Evolutionary conservation across 306 rosid genomes (phyloP).

Genomic region (Malus orientalis): DNA sequence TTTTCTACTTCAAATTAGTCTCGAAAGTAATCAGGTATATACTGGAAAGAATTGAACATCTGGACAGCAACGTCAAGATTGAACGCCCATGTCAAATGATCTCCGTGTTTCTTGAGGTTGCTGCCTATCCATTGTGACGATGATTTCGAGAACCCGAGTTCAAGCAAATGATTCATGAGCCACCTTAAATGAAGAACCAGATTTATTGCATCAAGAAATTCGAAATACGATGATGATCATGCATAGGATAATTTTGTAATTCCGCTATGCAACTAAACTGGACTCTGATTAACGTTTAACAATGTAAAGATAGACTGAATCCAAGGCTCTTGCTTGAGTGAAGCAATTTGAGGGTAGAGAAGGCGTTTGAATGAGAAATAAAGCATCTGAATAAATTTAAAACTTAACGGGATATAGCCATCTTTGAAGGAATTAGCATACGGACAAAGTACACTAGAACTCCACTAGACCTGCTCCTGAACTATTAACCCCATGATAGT

Average conservation of each 20-base stretch:
- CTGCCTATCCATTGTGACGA: conserved; percentile 87
- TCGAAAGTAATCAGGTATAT: conserved; percentile 14
- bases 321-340: background rate
- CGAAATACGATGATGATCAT: background rate
- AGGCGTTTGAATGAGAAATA: background rate
- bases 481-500: background rate
- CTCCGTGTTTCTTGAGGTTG: conserved; percentile 75
- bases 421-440: background rate
- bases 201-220: conserved; percentile 1
- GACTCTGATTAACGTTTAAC: background rate
- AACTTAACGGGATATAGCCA: background rate
- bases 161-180: conserved; percentile 83
- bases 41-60: conserved; percentile 88
- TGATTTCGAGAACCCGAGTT: conserved; percentile 75
- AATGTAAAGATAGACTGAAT: background rate
- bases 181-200: conserved; percentile 50
- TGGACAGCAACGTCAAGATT: conserved; percentile 69
- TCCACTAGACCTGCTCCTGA: background rate
- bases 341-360: too few relatives aligned
- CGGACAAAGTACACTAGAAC: background rate
- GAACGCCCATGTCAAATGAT: conserved; percentile 75
- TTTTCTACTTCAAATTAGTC: background rate
- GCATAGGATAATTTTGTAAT: background rate
- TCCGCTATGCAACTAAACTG: background rate
- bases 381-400: background rate